Evolutionary conservation across 108 stramenopile species (phyloP), one percentile per base, ranked within the genome.

Genomic region (Skeletonema menzelii): DNA sequence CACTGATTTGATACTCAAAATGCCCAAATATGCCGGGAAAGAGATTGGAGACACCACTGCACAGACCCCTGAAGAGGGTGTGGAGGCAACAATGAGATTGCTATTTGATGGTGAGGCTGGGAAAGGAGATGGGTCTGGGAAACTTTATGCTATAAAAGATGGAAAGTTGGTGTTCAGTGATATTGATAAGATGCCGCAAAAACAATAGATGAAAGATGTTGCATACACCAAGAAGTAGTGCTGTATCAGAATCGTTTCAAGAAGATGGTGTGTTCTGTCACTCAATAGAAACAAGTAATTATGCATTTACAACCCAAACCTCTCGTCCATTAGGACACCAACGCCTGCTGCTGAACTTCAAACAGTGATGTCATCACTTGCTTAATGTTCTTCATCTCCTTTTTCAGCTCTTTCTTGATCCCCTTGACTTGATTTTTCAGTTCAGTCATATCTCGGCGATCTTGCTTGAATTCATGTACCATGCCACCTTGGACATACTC

Each of bases 381-480:
- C 59, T 82, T 84, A 17, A 94, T 84, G 42, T 94, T 90, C 38
- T 86, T 85, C 59, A 91, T 74, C 49, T 94, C 93, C 10, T 80
- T 63, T 63, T 90, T 72, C 20, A 94, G 75, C 49, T 91, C 93
- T 31, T 67, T 78, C 58, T 90, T 89, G 5, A 90, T 81, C 11
- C 75, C 69, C 31, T 86, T 87, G 17, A 91, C 80, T 49, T 91
- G 84, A 7, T 61, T 58, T 67, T 86, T 87, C 83, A 86, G 76
- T 24, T 78, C 79, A 22, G 65, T 58, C 84, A 94, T 81, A 12
- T 91, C 89, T 27, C 80, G 82, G 19, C 90, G 88, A 68, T 91
- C 90, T 40, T 58, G 44, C 26, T 49, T 69, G 71, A 90, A 87
- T 59, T 90, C 88, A 37, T 71, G 56, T 17, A 76, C 65, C 27